Conservation (phyloP, 176 grass and related monocot genomes). For the Carex pumila region DNA sequence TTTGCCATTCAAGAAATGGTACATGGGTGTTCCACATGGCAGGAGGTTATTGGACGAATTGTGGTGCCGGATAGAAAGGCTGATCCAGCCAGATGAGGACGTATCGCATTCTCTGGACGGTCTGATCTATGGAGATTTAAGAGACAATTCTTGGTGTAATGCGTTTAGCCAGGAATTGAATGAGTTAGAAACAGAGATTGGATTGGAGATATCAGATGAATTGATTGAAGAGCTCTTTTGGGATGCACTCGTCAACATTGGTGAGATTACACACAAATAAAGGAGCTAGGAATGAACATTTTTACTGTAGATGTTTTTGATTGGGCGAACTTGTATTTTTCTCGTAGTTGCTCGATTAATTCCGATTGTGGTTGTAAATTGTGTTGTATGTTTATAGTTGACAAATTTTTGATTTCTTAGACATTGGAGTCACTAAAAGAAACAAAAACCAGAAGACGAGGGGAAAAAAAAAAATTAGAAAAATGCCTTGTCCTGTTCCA, state of each 20-base stretch:
- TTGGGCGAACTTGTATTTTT: background rate
- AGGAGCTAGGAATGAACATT: background rate
- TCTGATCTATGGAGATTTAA: slow-evolving; percentile 64
- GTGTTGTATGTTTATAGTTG: slow-evolving; percentile 12
- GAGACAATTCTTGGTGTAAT: slow-evolving; percentile 40
- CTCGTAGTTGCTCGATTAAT: background rate
- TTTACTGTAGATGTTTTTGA: slow-evolving; percentile 26
- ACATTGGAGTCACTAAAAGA: background rate
- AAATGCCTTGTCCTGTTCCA: background rate
- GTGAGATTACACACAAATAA: slow-evolving; percentile 20
- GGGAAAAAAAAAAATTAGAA: too few relatives aligned
- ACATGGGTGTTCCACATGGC: slow-evolving; percentile 5
- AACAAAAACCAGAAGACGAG: too few relatives aligned
- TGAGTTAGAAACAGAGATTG: slow-evolving; percentile 40
- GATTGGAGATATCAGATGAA: slow-evolving; percentile 52
- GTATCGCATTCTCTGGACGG: slow-evolving; percentile 33
- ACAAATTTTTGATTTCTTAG: background rate
- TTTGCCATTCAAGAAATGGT: slow-evolving; percentile 41
- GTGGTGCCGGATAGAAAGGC: slow-evolving; percentile 34
- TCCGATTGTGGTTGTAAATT: slow-evolving; percentile 14
- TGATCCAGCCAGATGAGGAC: slow-evolving; percentile 1
- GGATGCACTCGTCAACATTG: slow-evolving; percentile 64
- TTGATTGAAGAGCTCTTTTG: slow-evolving; percentile 65
- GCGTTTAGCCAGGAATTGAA: slow-evolving; percentile 43
- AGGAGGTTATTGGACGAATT: slow-evolving; percentile 48